Evolutionary conservation across 805 yeast genomes (phyloP), one percentile per base, ranked within the genome.

Genomic region (Metschnikowia arizonensis): DNA sequence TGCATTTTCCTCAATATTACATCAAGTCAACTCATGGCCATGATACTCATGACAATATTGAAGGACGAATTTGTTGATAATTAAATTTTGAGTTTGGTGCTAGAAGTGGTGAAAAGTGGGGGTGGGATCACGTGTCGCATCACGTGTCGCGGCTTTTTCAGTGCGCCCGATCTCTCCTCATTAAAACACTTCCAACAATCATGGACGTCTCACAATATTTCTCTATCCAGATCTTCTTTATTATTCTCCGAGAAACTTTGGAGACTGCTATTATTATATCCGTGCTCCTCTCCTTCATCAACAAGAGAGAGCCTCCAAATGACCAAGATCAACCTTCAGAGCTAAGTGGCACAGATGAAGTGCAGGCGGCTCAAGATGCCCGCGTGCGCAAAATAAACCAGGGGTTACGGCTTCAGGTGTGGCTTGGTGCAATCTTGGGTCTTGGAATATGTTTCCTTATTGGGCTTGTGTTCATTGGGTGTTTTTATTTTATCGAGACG

Each of bases 391-490:
- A 45, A 19, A 38, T 48, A 33, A 53, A 53, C 46, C 40, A 36
- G 23, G 48, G 50, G n/a, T 50, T 53, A 18, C 50, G 57, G 35
- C 56, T 79, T 5, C 97, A 89, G 58, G 87, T 89, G 4, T 83
- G 95, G 85, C 60, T 80, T 1, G 97, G 97, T 2, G 91, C 95
- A 9, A 55, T 79, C 1, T 54, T 78, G 3, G 97, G 97, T 0
- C 66, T 89, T 15, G 53, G 76, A 0, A 64, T 86, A 1, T 88
- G 97, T 58, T 60, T 85, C 46, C 46, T 84, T 4, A 76, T 89
- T 28, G 97, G 97, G 3, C 78, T 82, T 3, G 62, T 78, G 0
- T 85, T 89, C 59, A 79, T 89, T 26, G 65, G 74, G 9, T 70
- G 82, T 4, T 89, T 89, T 63, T 88, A 88, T 57, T 60, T 81